Evolutionary conservation across 108 stramenopile genomes (phyloP).

Genomic region (Discostella stelligeroides): DNA sequence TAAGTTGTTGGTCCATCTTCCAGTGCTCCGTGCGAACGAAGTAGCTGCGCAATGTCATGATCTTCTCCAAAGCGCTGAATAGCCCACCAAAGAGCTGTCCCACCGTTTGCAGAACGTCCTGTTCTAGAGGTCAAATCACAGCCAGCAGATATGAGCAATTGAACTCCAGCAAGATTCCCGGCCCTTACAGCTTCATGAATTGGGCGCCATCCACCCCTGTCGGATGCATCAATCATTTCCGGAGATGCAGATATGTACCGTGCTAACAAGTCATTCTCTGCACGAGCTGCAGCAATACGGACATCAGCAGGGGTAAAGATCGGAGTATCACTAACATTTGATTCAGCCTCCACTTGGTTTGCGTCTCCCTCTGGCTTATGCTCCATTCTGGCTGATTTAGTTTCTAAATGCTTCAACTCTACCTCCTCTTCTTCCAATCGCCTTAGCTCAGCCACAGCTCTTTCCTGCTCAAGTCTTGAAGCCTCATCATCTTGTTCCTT

Average conservation of each 20-base stretch:
- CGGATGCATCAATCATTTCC: conserved; percentile 28
- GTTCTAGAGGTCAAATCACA: conserved; percentile 32
- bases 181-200: conserved; percentile 53
- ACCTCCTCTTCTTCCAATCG: neutral
- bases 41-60: conserved; percentile 27
- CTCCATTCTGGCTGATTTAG: too few species aligned
- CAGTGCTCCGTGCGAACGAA: conserved; percentile 32
- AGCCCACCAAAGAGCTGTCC: conserved; percentile 47
- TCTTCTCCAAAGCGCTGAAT: conserved; percentile 45
- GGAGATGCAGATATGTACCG: conserved; percentile 26
- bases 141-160: conserved; percentile 40
- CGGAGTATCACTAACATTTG: neutral
- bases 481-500: conserved; percentile 2
- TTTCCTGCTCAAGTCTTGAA: neutral
- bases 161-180: conserved; percentile 38
- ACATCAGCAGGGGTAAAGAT: conserved; percentile 24
- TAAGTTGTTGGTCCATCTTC: conserved; percentile 19
- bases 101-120: conserved; percentile 34
- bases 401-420: too few species aligned
- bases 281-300: conserved; percentile 26
- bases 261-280: conserved; percentile 31
- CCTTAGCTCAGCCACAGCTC: conserved; percentile 6
- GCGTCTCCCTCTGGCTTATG: too few species aligned
- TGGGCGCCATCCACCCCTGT: conserved; percentile 52
- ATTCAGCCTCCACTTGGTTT: too few species aligned